A percentile compares a stretch with the other conserved stretches of the same genome.
Evolutionary conservation across 306 rosid species (phyloP).

Genomic region (Lathyrus tuberosus): DNA sequence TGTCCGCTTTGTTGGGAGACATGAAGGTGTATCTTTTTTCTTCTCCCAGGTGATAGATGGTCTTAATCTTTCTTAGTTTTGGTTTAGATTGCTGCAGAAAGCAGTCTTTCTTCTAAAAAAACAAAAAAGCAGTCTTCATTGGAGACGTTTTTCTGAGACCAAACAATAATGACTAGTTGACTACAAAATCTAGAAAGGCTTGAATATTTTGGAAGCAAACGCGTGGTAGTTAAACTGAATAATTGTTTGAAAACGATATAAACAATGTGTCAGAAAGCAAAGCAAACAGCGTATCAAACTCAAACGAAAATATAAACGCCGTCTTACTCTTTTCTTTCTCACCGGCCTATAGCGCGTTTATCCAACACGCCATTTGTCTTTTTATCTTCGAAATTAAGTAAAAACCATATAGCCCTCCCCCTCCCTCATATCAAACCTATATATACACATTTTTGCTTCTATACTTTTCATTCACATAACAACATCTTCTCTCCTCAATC

Average conservation of each 20-base stretch:
- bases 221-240: background rate
- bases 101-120: no score
- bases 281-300: background rate
- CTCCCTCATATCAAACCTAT: background rate
- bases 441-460: slow-evolving; percentile 20
- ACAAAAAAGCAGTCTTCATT: no score
- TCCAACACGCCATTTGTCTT: background rate
- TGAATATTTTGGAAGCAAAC: background rate
- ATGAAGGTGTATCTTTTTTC: no score
- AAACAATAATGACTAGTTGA: background rate
- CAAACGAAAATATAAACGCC: background rate
- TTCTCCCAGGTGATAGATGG: no score
- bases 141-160: no score
- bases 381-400: background rate
- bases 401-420: background rate
- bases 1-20: no score
- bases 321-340: background rate
- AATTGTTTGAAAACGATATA: background rate
- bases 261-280: background rate
- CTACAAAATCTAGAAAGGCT: background rate
- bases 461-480: background rate
- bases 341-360: background rate
- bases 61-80: no score
- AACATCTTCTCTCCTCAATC: background rate
- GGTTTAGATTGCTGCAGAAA: no score